These are phyloP conservation scores for Bruguiera hainesii DNA, from an alignment of 441 rosid genomes.

Conservation along the genomic window DNA sequence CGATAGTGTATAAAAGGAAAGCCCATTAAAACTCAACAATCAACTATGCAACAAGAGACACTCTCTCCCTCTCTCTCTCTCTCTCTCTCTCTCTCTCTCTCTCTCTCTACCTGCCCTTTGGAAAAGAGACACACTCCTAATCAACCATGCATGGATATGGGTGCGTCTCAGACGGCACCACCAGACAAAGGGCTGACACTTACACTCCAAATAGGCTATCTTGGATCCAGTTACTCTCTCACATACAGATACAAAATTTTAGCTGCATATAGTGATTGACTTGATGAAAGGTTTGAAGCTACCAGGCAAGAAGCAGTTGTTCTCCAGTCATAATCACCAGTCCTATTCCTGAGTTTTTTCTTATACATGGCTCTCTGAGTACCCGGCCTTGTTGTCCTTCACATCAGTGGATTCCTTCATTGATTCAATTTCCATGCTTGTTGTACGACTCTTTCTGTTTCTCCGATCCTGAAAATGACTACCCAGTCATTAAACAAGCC, in stretches of 20 bases:
- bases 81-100: not conserved
- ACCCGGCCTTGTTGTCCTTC: slow-evolving; percentile 34
- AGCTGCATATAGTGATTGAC: slow-evolving; percentile 17
- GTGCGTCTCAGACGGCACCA: not conserved
- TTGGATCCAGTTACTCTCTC: slow-evolving; percentile 6
- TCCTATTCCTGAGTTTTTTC: slow-evolving; percentile 27
- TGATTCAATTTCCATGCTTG: slow-evolving; percentile 79
- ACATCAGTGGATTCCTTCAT: slow-evolving; percentile 42
- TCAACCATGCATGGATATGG: not conserved
- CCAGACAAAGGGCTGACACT: not conserved
- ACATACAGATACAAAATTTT: slow-evolving; percentile 16
- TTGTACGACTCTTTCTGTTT: slow-evolving; percentile 64
- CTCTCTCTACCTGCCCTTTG: not conserved
- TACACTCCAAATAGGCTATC: not conserved
- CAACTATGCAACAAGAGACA: slow-evolving; percentile 17
- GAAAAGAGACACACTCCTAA: not conserved
- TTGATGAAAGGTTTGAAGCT: slow-evolving; percentile 18
- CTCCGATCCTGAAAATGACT: slow-evolving; percentile 59
- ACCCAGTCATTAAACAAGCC: too few relatives aligned
- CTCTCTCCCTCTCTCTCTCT: not conserved
- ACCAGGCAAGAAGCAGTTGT: slow-evolving; percentile 16
- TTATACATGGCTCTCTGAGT: slow-evolving; percentile 24
- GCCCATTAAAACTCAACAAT: slow-evolving; percentile 11
- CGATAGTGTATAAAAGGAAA: not conserved
- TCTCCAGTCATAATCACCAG: slow-evolving; percentile 13